These are phyloP conservation scores for Smittium culicis DNA, from an alignment of 371 early-diverging fungal species.

Conservation along the genomic window DNA sequence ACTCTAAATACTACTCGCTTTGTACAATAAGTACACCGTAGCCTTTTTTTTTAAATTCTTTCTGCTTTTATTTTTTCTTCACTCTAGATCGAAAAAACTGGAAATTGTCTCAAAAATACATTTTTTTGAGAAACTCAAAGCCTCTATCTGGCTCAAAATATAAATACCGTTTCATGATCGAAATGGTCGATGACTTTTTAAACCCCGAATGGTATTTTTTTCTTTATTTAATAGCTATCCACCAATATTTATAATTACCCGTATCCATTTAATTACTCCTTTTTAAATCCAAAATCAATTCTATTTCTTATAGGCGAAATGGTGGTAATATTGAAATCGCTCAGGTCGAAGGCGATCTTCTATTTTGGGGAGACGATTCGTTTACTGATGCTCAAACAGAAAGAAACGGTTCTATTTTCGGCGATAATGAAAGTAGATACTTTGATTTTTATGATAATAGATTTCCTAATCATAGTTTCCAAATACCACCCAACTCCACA, in stretches of 20 bases:
- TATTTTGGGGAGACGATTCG: neutral
- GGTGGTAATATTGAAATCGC: neutral
- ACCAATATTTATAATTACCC: no score
- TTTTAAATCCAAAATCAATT: no score
- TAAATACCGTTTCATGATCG: conserved; percentile 9
- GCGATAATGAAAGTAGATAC: neutral
- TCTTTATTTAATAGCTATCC: neutral
- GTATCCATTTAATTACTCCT: no score
- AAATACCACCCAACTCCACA: no score
- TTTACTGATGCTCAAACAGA: neutral
- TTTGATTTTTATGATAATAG: no score
- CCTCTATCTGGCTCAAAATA: conserved; percentile 1
- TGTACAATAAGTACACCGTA: no score
- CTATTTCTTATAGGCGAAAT: neutral
- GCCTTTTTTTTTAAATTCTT: neutral
- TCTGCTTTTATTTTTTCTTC: neutral
- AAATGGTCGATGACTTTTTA: neutral
- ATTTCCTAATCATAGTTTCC: no score
- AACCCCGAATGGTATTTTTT: conserved; percentile 6
- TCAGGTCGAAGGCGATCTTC: neutral
- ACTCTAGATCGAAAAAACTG: conserved; percentile 7
- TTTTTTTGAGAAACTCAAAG: neutral
- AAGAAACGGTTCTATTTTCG: neutral
- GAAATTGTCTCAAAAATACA: conserved; percentile 6
- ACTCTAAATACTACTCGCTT: no score